A percentile compares a stretch with the other conserved stretches of the same genome.
These are phyloP conservation scores for Xylariaceae sp. DNA, from an alignment of 2,329 filamentous ascomycete species.

Conservation along the genomic window DNA sequence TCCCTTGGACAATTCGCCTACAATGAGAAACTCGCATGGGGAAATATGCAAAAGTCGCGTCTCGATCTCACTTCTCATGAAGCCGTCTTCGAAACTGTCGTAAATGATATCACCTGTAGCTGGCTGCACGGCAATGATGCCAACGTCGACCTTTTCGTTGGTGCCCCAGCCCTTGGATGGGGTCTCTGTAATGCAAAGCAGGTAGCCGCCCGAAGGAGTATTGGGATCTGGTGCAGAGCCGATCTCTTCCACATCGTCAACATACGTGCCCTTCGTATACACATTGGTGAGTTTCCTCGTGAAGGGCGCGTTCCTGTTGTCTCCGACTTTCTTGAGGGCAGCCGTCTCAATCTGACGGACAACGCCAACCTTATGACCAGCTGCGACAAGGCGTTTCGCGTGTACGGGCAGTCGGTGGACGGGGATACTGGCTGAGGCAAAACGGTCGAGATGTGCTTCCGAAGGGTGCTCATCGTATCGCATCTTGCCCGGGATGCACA, in stretches of 20 bases:
- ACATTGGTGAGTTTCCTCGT: slow-evolving; percentile 89
- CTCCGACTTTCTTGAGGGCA: slow-evolving; percentile 88
- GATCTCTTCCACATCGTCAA: slow-evolving; percentile 85
- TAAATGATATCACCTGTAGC: slow-evolving; percentile 95
- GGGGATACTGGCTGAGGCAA: slow-evolving; percentile 93
- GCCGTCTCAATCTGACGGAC: slow-evolving; percentile 94
- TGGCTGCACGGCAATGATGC: slow-evolving; percentile 89
- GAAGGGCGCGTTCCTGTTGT: slow-evolving; percentile 91
- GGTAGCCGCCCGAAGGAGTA: slow-evolving; percentile 69
- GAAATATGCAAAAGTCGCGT: slow-evolving; percentile 93
- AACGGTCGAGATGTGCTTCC: slow-evolving; percentile 85
- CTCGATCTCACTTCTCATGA: slow-evolving; percentile 95
- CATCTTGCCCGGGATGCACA: slow-evolving; percentile 94
- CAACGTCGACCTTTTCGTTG: slow-evolving; percentile 90
- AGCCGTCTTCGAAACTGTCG: slow-evolving; percentile 93
- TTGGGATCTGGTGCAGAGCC: slow-evolving; percentile 48
- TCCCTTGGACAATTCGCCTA: slow-evolving; percentile 83
- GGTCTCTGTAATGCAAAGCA: slow-evolving; percentile 86
- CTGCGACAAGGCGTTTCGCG: slow-evolving; percentile 85
- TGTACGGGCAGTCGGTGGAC: slow-evolving; percentile 89
- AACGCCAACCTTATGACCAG: slow-evolving; percentile 93
- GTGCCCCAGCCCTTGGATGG: slow-evolving; percentile 74
- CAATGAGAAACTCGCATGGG: slow-evolving; percentile 90
- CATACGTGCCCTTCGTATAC: slow-evolving; percentile 97
- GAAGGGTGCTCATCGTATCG: slow-evolving; percentile 92